These are phyloP conservation scores for Metroxylon sagu DNA, from an alignment of 176 grass and related monocot genomes.

Conservation along the genomic window DNA sequence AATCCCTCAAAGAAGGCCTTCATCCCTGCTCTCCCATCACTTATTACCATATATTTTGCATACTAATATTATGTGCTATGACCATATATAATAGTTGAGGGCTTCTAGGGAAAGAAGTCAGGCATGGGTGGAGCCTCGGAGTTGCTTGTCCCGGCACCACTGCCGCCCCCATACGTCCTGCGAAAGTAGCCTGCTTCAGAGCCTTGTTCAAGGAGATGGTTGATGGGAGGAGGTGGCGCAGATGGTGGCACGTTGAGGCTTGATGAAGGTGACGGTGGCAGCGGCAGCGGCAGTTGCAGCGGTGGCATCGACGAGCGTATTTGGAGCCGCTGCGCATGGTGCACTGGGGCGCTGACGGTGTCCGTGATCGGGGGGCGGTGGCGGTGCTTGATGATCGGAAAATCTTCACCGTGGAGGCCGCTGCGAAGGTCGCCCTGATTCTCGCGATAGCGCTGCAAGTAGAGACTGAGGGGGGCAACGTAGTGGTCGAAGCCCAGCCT, in stretches of 20 bases:
- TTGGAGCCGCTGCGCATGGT: constrained; percentile 21
- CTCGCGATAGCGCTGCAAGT: constrained; percentile 62
- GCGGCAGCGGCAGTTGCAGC: no score
- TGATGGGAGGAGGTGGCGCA: background rate
- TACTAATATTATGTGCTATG: no score
- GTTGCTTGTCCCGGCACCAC: no score
- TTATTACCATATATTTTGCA: no score
- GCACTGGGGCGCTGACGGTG: background rate
- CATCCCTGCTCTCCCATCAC: no score
- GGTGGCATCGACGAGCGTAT: constrained; percentile 26
- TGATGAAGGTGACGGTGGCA: constrained; percentile 5
- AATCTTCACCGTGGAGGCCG: background rate
- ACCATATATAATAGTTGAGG: no score
- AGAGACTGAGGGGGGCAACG: constrained; percentile 51
- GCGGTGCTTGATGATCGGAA: constrained; percentile 17
- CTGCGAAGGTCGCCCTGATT: constrained; percentile 44
- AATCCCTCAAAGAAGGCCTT: no score
- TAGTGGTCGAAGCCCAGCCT: constrained; percentile 75
- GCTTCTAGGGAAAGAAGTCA: no score
- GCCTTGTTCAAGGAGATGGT: constrained; percentile 19
- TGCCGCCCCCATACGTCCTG: constrained; percentile 16
- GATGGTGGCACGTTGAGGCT: constrained; percentile 29
- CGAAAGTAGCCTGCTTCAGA: constrained; percentile 39
- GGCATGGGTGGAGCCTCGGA: no score
- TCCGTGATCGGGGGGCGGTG: no score